Evolutionary conservation across 768 basidiomycete genomes (phyloP).

Genomic region (Baorangia bicolor): DNA sequence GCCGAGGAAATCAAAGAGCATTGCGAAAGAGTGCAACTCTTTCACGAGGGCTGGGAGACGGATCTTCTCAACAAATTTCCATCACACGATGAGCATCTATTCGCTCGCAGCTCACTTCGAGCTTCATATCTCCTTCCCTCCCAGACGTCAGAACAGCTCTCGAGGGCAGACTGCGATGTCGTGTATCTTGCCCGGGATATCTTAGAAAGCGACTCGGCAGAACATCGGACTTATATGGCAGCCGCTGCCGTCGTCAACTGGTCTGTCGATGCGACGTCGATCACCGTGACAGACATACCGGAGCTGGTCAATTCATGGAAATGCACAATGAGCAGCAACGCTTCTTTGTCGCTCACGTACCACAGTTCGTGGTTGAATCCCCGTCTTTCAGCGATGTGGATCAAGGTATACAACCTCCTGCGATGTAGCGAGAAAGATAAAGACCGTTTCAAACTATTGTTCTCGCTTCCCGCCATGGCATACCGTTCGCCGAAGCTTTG

Average conservation of each 20-base stretch:
- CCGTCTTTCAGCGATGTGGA: slow-evolving; percentile 21
- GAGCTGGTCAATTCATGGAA: slow-evolving; percentile 4
- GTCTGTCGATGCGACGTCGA: no score
- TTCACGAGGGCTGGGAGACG: no score
- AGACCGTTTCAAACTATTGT: no score
- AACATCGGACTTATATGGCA: slow-evolving; percentile 2
- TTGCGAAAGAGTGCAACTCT: slow-evolving; percentile 9
- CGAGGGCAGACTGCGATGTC: background rate
- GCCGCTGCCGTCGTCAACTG: background rate
- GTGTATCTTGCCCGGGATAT: slow-evolving; percentile 5
- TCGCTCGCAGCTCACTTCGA: slow-evolving; percentile 14
- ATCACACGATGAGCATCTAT: background rate
- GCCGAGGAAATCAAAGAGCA: slow-evolving; percentile 30
- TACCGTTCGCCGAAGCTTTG: slow-evolving; percentile 13
- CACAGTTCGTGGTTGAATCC: no score
- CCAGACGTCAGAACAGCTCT: background rate
- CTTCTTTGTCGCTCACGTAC: slow-evolving; percentile 13
- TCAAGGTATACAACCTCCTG: slow-evolving; percentile 27
- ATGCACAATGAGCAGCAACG: background rate
- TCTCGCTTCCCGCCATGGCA: slow-evolving; percentile 29
- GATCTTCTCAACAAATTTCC: no score
- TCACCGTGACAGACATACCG: no score
- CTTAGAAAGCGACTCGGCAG: no score
- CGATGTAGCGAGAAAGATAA: slow-evolving; percentile 3
- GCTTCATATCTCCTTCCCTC: slow-evolving; percentile 8